A percentile compares a stretch with the other conserved stretches of the same genome.
These are phyloP conservation scores for Lepiota subincarnata DNA, from an alignment of 768 basidiomycete species.

Conservation along the genomic window DNA sequence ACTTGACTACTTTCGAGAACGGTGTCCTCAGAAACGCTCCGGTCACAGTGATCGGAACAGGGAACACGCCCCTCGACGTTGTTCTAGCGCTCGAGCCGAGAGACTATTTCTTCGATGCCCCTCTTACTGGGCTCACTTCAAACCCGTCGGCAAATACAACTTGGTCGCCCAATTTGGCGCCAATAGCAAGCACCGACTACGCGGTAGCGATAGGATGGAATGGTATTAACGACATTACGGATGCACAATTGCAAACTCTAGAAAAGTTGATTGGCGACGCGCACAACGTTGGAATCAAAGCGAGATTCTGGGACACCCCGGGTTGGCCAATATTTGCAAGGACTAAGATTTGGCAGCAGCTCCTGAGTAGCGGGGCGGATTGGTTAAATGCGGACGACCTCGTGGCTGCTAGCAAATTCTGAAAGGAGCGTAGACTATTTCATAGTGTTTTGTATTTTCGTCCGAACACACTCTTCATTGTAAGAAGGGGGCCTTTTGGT, in stretches of 20 bases:
- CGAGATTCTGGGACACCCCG: slow-evolving; percentile 53
- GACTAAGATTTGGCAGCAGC: slow-evolving; percentile 38
- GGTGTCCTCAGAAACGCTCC: slow-evolving; percentile 32
- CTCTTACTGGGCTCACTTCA: slow-evolving; percentile 34
- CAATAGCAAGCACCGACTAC: slow-evolving; percentile 50
- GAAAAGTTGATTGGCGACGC: slow-evolving; percentile 39
- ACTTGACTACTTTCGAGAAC: slow-evolving; percentile 42
- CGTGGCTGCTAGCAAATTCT: slow-evolving; percentile 35
- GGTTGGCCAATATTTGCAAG: slow-evolving; percentile 42
- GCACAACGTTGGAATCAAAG: slow-evolving; percentile 38
- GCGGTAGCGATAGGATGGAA: slow-evolving; percentile 41
- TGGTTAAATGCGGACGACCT: slow-evolving; percentile 54
- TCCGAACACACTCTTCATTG: slow-evolving; percentile 29
- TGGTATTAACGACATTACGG: slow-evolving; percentile 39
- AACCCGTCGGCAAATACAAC: slow-evolving; percentile 26
- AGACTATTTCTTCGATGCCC: slow-evolving; percentile 51
- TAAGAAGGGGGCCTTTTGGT: slow-evolving; percentile 20
- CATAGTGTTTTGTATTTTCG: slow-evolving; percentile 22
- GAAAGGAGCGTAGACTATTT: slow-evolving; percentile 1
- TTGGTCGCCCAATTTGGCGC: slow-evolving; percentile 39
- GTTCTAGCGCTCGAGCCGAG: slow-evolving; percentile 41
- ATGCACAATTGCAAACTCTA: slow-evolving; percentile 34
- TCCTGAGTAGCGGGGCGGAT: slow-evolving; percentile 40
- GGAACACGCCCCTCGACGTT: slow-evolving; percentile 45
- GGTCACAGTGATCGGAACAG: slow-evolving; percentile 46